Conservation (phyloP, 352 stramenopile species). For the Globisporangium barbulae region DNA sequence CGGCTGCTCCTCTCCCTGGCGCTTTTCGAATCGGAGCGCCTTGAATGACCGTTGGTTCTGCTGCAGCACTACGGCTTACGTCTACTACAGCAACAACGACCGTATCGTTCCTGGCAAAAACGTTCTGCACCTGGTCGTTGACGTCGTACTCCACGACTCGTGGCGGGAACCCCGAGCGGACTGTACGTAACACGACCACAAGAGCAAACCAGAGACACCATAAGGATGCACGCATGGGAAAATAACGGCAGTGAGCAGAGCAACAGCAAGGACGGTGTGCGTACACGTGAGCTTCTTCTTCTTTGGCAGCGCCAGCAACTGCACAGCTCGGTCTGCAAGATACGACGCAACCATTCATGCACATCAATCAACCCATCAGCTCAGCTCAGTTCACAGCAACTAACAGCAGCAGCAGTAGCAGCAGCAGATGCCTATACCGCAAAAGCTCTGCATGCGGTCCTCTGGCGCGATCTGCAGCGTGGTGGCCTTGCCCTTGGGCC, state of each 20-base stretch:
- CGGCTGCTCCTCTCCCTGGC: not conserved
- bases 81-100: conserved; percentile 45
- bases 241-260: not conserved
- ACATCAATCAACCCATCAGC: not conserved
- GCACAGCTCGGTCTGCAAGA: conserved; percentile 33
- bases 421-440: conserved; percentile 29
- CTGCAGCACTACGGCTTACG: conserved; percentile 3
- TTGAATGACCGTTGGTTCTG: conserved; percentile 21
- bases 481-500: conserved; percentile 50
- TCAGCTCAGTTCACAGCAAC: not conserved
- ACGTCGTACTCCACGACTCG: conserved; percentile 31
- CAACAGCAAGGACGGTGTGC: not conserved
- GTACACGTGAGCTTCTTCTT: conserved; percentile 50
- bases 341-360: conserved; percentile 5
- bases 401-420: not conserved
- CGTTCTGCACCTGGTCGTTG: conserved; percentile 37
- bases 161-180: conserved; percentile 69
- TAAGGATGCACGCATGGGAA: not conserved
- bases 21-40: conserved; percentile 8
- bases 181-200: conserved; percentile 18
- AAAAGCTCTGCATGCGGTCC: conserved; percentile 38
- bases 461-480: conserved; percentile 48
- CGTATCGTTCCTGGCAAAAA: conserved; percentile 66
- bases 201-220: not conserved
- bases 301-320: conserved; percentile 40